Evolutionary conservation across 2,329 filamentous ascomycete species (phyloP).

Genomic region (Geoglossum cookeanum): DNA sequence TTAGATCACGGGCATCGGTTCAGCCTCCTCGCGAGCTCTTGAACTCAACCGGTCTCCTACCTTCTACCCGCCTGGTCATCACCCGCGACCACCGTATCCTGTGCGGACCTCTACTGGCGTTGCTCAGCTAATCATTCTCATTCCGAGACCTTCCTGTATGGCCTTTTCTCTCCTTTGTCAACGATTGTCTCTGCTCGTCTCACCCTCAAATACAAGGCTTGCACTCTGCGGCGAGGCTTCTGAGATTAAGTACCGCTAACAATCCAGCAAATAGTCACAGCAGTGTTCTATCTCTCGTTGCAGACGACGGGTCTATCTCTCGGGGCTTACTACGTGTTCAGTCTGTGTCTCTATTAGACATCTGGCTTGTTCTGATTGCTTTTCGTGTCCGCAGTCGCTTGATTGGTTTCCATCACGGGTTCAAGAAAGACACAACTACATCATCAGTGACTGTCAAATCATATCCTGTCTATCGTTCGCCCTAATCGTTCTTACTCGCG

Average conservation of each 20-base stretch:
- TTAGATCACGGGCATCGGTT: not conserved
- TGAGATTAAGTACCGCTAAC: not conserved
- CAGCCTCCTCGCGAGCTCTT: not conserved
- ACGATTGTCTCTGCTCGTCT: not conserved
- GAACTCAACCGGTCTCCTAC: not conserved
- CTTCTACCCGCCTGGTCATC: not conserved
- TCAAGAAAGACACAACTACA: slow-evolving; percentile 1
- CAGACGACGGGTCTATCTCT: slow-evolving; percentile 1
- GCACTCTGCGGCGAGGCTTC: not conserved
- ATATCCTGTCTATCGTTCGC: slow-evolving; percentile 3
- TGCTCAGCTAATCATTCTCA: not conserved
- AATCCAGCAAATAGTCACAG: not conserved
- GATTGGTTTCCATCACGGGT: slow-evolving; percentile 2
- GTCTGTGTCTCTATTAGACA: not conserved
- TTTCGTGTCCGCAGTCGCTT: slow-evolving; percentile 2
- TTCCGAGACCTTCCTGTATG: not conserved
- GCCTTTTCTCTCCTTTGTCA: not conserved
- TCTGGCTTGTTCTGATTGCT: slow-evolving; percentile 2
- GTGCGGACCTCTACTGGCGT: not conserved
- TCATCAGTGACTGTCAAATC: slow-evolving; percentile 2
- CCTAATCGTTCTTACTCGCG: slow-evolving; percentile 2
- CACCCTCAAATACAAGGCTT: not conserved
- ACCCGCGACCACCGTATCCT: not conserved
- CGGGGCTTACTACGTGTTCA: not conserved
- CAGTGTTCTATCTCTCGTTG: not conserved